Base-by-base conservation (phyloP, 495 filamentous ascomycete species). In the Aspergillus hancockii region DNA sequence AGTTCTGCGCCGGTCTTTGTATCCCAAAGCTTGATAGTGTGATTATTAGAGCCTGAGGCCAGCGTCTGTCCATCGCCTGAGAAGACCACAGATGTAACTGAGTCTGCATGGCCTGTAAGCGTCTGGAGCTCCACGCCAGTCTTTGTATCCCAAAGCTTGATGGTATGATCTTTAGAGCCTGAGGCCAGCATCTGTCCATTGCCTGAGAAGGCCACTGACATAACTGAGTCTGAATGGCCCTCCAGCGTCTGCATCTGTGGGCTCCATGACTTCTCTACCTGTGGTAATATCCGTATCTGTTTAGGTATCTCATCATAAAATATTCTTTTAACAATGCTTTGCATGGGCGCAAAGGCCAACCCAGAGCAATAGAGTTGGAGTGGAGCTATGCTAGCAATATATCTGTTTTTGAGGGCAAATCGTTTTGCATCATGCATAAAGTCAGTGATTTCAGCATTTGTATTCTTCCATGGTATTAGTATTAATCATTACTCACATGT, bases 381-480 rank as follows among this genome's bases (percentile, higher is more conserved):
- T 40, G 51, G 51, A 16, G 32, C 28, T 63, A 58, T 75, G 71
- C 52, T 66, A 21, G 64, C 79, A 62, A 43, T 75, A 41, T 60
- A 66, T 61, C 9, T 22, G 61, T 66, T 67, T 18, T 52, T 58
- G 21, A 72, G 57, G 19, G 67, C 32, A 59, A 78, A 79, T 43
- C 70, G 61, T 49, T 54, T 64, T 23, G 69, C 70, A 67, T 80
- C 74, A 40, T 67, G 30, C 8, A 76, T 30, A 60, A 76, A 71
- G 2, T 58, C 46, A 0, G 32, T 49, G 1, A 63, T 28, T 30
- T 46, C 23, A 72, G 63, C 36, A 67, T 65, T 19, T 16, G 49
- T 51, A 66, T 49, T 21, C 12, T 47, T 21, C 56, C 45, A 28
- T 53, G 21, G 1, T 41, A 45, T 52, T 30, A 55, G 53, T 49